phyloP scores from a whole-genome alignment of 2,329 filamentous ascomycete genomes.

The Aspergillus udagawae region DNA sequence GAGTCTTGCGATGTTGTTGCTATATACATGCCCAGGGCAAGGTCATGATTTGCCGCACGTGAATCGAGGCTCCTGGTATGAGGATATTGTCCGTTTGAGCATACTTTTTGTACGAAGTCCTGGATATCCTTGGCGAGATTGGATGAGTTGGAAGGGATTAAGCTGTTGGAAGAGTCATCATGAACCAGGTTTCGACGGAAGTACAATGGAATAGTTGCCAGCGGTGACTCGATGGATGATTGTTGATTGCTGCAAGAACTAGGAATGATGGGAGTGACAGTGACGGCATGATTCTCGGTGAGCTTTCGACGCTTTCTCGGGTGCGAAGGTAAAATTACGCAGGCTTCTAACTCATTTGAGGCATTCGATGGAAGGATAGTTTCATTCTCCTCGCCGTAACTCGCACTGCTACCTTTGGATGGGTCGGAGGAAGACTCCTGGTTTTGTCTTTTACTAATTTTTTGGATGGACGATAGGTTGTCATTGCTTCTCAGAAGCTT shows the following conservation, averaged over 20 bases:
- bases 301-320: neutral
- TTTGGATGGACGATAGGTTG: constrained; percentile 18
- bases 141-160: neutral
- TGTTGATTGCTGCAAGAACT: neutral
- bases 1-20: constrained; percentile 16
- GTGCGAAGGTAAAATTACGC: neutral
- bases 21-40: constrained; percentile 26
- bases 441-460: constrained; percentile 7
- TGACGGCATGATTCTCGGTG: neutral
- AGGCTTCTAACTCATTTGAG: neutral
- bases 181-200: constrained; percentile 1
- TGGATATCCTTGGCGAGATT: neutral
- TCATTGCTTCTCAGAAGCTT: constrained; percentile 17
- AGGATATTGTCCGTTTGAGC: neutral
- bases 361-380: neutral
- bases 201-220: constrained; percentile 26
- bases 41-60: too few species aligned
- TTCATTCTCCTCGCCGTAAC: neutral
- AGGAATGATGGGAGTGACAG: neutral
- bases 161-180: neutral
- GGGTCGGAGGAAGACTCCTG: neutral
- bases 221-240: constrained; percentile 13
- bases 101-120: neutral
- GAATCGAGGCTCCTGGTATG: neutral
- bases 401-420: neutral